Conservation (phyloP, 257 asterid species). For the Solanum ahanhuiri region DNA sequence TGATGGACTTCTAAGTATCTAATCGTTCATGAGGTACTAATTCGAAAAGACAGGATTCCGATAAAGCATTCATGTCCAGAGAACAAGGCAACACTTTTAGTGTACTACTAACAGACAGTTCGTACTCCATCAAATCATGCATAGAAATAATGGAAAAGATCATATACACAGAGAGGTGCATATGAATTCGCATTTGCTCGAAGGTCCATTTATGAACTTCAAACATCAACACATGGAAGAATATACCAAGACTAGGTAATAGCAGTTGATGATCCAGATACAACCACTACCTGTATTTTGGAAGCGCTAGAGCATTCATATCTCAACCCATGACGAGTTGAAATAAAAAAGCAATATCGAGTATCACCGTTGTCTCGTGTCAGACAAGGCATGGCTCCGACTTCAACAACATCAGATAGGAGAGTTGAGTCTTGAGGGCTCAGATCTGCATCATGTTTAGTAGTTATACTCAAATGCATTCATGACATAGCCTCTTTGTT, state of each 20-base stretch:
- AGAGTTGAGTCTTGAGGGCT: constrained; percentile 93
- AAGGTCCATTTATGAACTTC: not conserved
- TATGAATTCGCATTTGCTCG: not conserved
- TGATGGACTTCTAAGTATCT: not conserved
- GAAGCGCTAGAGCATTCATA: constrained; percentile 87
- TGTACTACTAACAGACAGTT: not conserved
- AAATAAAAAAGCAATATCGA: constrained; percentile 62
- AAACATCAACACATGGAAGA: not conserved
- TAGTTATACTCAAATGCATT: not conserved
- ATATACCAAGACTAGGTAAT: not conserved
- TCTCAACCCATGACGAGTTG: constrained; percentile 78
- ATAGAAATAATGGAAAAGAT: not conserved
- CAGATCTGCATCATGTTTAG: constrained; percentile 42
- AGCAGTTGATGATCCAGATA: not conserved
- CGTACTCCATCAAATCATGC: not conserved
- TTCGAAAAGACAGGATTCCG: not conserved
- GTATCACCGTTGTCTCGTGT: constrained; percentile 54
- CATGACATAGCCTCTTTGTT: not conserved
- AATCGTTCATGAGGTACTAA: not conserved
- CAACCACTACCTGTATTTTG: constrained; percentile 51
- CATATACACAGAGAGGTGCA: not conserved
- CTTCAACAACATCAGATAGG: constrained; percentile 70
- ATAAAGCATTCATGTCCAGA: not conserved
- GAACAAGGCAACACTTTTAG: not conserved
- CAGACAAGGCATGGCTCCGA: constrained; percentile 57